phyloP scores from a whole-genome alignment of 2,329 filamentous ascomycete species.

The Stagonosporopsis chrysanthemi region DNA sequence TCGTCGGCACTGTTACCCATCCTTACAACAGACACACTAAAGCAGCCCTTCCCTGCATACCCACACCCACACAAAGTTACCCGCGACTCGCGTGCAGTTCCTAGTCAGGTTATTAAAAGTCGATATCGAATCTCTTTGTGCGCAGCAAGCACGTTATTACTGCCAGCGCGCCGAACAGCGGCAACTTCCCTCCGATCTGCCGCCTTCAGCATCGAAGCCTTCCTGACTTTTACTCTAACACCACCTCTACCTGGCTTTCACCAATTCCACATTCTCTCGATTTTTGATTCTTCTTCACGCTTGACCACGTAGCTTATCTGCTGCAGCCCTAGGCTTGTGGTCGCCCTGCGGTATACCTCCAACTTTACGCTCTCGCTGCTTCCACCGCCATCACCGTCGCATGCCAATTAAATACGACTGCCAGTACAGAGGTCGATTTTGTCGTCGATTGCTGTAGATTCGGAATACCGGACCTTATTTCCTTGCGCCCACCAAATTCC shows the following conservation, averaged over 20 bases:
- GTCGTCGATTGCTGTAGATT: slow-evolving; percentile 7
- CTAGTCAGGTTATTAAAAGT: slow-evolving; percentile 26
- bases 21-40: slow-evolving; percentile 15
- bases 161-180: slow-evolving; percentile 35
- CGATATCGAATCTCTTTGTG: slow-evolving; percentile 31
- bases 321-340: slow-evolving; percentile 25
- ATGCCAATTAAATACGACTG: slow-evolving; percentile 20
- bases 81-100: slow-evolving; percentile 34
- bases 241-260: slow-evolving; percentile 31
- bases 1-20: slow-evolving; percentile 6
- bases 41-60: slow-evolving; percentile 32
- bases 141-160: slow-evolving; percentile 32
- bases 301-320: slow-evolving; percentile 5
- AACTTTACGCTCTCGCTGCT: slow-evolving; percentile 16
- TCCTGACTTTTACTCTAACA: slow-evolving; percentile 25
- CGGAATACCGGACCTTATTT: neutral
- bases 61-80: slow-evolving; percentile 10
- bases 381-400: slow-evolving; percentile 16
- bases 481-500: slow-evolving; percentile 19
- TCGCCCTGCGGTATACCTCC: slow-evolving; percentile 31
- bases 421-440: neutral
- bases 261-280: neutral
- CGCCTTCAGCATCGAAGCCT: slow-evolving; percentile 8
- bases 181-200: slow-evolving; percentile 25
- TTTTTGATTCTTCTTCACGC: slow-evolving; percentile 13